Percentiles rank a stretch among this genome's conserved stretches.
phyloP scores from a whole-genome alignment of 768 basidiomycete species.

The Ephemerocybe angulata region DNA sequence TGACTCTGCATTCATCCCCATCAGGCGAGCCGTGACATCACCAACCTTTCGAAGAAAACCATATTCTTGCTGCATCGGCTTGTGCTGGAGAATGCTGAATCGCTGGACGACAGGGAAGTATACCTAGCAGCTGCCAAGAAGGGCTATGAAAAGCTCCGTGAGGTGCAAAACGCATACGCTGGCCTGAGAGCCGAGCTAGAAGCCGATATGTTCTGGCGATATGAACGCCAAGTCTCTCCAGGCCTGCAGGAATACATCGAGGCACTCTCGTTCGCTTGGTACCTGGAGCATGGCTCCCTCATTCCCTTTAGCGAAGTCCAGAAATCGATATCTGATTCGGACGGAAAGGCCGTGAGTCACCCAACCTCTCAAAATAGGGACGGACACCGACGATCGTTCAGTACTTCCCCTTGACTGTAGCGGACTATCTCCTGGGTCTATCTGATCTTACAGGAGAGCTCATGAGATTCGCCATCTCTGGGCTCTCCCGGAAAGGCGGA shows the following conservation, averaged over 20 bases:
- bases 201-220: slow-evolving; percentile 74
- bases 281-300: slow-evolving; percentile 65
- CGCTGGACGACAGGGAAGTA: slow-evolving; percentile 20
- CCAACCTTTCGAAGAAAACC: slow-evolving; percentile 86
- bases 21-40: slow-evolving; percentile 82
- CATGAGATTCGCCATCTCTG: slow-evolving; percentile 92
- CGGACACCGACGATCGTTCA: slow-evolving; percentile 27
- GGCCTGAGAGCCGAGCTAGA: slow-evolving; percentile 57
- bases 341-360: slow-evolving; percentile 62
- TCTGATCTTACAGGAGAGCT: slow-evolving; percentile 96
- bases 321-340: slow-evolving; percentile 52
- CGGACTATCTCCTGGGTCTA: slow-evolving; percentile 89
- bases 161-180: slow-evolving; percentile 64
- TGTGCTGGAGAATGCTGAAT: slow-evolving; percentile 32
- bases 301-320: slow-evolving; percentile 71
- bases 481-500: slow-evolving; percentile 65
- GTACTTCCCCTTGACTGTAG: slow-evolving; percentile 73
- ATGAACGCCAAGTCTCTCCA: slow-evolving; percentile 68
- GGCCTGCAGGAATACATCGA: slow-evolving; percentile 96
- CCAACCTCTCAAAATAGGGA: slow-evolving; percentile 4
- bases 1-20: neutral
- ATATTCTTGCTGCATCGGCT: slow-evolving; percentile 91
- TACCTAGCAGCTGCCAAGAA: slow-evolving; percentile 41
- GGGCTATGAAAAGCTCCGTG: slow-evolving; percentile 58
- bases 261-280: slow-evolving; percentile 84